phyloP scores from a whole-genome alignment of 768 basidiomycete genomes.

The Termitomyces heimii region DNA sequence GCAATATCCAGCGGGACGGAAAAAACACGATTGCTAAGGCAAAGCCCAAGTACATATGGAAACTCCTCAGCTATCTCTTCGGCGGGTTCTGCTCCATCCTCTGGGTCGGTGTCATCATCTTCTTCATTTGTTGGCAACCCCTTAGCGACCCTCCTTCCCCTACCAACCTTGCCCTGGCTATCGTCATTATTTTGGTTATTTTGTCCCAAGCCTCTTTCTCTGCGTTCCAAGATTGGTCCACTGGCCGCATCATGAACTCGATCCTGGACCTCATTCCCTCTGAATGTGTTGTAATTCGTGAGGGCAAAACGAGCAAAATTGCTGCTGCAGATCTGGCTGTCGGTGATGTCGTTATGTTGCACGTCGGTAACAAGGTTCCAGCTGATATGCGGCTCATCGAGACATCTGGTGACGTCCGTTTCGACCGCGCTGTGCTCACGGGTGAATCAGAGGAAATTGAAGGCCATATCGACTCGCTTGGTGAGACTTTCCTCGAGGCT shows the following conservation, averaged over 20 bases:
- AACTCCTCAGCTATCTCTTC: constrained; percentile 12
- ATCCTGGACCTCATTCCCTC: constrained; percentile 14
- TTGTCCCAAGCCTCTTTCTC: background rate
- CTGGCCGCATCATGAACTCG: constrained; percentile 16
- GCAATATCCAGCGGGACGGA: constrained; percentile 13
- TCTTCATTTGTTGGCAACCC: background rate
- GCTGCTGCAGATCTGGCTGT: constrained; percentile 10
- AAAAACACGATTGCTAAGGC: constrained; percentile 12
- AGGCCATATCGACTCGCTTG: constrained; percentile 35
- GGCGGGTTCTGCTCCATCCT: constrained; percentile 17
- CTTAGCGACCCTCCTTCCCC: background rate
- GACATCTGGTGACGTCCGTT: constrained; percentile 43
- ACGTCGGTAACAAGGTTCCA: constrained; percentile 15
- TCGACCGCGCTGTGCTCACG: constrained; percentile 51
- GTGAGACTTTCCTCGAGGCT: constrained; percentile 45
- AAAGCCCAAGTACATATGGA: constrained; percentile 13
- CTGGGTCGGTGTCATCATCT: constrained; percentile 2
- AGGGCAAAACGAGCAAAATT: constrained; percentile 11
- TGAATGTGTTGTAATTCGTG: constrained; percentile 13
- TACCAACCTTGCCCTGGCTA: background rate
- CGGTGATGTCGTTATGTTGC: constrained; percentile 12
- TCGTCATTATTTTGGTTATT: background rate
- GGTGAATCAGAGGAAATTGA: constrained; percentile 43
- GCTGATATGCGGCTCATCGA: constrained; percentile 49
- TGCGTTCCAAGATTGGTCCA: constrained; percentile 10